Evolutionary conservation across 1,284 basidiomycete species (phyloP), one percentile per base, ranked within the genome.

Genomic region (Rhodofomes roseus): DNA sequence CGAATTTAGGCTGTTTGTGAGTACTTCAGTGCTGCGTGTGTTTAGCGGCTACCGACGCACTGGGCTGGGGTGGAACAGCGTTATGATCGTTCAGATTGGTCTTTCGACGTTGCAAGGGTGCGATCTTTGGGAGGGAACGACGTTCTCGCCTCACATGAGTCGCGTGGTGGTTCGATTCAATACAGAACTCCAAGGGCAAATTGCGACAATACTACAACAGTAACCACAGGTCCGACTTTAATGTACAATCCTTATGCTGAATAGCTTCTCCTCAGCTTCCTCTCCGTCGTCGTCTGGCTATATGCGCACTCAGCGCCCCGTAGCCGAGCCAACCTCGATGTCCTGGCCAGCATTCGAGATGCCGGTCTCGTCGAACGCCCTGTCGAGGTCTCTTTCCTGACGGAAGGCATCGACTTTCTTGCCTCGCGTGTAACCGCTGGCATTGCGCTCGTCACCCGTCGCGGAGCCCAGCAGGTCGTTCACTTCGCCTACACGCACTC

Each of bases 381-480:
- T 44, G 56, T 70, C 71, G 12, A 71, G 20, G 20, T 68, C 62
- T 27, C 66, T 64, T 60, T 72, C 71, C 56, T 73, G 70, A 59
- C 68, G 66, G 62, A 53, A 73, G 0, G 68, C 67, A 39, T 71
- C 71, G 31, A 66, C 66, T 57, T 65, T 65, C 31, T 54, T 62
- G 4, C 68, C 67, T 34, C 66, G 68, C 8, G 69, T 72, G 55
- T 61, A 50, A 8, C 62, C 65, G 2, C 56, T 34, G 22, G 70
- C 62, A 48, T 63, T 61, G 11, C 61, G 56, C 60, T 69, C 69
- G 1, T 66, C 68, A 8, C 67, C 56, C 9, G 60, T 58, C 6
- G 64, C 56, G 54, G 62, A 66, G 51, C 53, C 62, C 41, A 69
- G n/a, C 3, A 70, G 53, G 39, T 66, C 66, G n/a, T 69, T 60